Percentiles rank a stretch among this genome's conserved stretches.
phyloP scores from a whole-genome alignment of 345 rosid species.

The Linum trigynum region DNA sequence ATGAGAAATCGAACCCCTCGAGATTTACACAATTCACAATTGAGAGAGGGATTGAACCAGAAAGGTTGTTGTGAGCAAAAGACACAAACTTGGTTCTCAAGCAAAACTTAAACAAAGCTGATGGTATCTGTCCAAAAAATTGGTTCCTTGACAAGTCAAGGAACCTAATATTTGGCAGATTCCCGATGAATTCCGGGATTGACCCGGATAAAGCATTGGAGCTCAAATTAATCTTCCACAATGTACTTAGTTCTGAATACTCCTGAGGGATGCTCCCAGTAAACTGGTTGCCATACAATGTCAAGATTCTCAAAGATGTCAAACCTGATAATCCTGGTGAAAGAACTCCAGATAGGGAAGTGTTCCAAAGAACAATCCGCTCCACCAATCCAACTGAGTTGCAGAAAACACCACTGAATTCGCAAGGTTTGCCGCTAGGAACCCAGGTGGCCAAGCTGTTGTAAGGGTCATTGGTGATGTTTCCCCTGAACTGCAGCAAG shows the following conservation, averaged over 20 bases:
- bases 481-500: constrained; percentile 73
- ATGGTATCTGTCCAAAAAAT: constrained; percentile 56
- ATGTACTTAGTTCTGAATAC: constrained; percentile 48
- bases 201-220: constrained; percentile 81
- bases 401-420: constrained; percentile 66
- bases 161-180: constrained; percentile 65
- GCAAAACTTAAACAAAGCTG: constrained; percentile 56
- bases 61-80: constrained; percentile 57
- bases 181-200: constrained; percentile 82
- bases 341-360: constrained; percentile 55
- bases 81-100: constrained; percentile 72
- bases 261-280: constrained; percentile 71
- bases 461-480: constrained; percentile 61
- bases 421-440: constrained; percentile 47
- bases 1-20: constrained; percentile 78
- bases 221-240: constrained; percentile 93
- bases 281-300: constrained; percentile 77
- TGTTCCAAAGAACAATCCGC: constrained; percentile 86
- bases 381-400: constrained; percentile 63
- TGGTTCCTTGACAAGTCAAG: constrained; percentile 84
- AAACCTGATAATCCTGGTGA: constrained; percentile 68
- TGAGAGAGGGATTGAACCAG: constrained; percentile 63
- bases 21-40: constrained; percentile 60
- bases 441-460: constrained; percentile 59
- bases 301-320: constrained; percentile 60